phyloP scores from a whole-genome alignment of 208 protist species.

The Tritrichomonas musculus region DNA sequence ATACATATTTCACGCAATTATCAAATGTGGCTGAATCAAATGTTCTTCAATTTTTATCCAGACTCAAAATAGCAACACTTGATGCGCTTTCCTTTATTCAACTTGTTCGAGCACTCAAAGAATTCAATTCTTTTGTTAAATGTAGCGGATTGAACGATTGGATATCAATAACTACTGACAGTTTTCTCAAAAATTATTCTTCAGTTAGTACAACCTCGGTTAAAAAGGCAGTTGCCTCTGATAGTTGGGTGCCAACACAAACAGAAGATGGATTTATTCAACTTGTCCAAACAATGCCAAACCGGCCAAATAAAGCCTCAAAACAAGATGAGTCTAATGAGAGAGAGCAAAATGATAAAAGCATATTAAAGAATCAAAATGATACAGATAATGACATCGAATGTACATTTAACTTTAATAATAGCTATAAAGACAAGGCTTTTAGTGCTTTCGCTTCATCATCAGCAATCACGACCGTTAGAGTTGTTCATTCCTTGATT shows the following conservation, averaged over 20 bases:
- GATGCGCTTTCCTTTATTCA: background rate
- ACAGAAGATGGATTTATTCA: background rate
- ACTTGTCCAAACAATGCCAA: background rate
- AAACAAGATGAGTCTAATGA: background rate
- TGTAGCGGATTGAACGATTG: background rate
- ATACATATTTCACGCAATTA: background rate
- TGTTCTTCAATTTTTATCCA: slow-evolving; percentile 12
- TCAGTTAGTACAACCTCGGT: background rate
- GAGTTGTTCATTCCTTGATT: slow-evolving; percentile 12
- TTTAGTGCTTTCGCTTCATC: background rate
- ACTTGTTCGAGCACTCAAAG: background rate
- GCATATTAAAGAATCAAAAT: no score
- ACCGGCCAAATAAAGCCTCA: no score
- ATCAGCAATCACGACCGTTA: background rate
- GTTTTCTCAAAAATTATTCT: background rate
- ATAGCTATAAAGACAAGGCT: no score
- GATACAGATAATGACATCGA: no score
- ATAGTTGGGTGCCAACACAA: background rate
- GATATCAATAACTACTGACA: background rate
- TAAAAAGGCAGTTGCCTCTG: background rate
- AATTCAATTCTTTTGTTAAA: background rate
- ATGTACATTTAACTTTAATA: no score
- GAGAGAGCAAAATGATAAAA: no score
- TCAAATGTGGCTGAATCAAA: background rate
- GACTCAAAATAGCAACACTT: background rate